Percentiles rank a stretch among this genome's conserved stretches.
Conservation (phyloP, 495 filamentous ascomycete genomes). For the Xylaria flabelliformis region DNA sequence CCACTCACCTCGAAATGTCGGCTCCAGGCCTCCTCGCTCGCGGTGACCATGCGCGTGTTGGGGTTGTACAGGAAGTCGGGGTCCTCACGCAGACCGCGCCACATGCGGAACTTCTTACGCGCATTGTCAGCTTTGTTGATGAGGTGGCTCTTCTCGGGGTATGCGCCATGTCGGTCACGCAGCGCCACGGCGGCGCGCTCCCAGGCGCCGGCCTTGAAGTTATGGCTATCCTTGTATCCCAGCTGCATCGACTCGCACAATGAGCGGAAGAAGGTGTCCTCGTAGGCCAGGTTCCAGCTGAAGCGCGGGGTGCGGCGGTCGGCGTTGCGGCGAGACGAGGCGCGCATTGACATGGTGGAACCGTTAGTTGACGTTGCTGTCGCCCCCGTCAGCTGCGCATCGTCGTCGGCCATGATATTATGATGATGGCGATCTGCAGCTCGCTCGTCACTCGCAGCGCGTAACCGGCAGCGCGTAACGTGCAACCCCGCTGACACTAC, state of each 20-base stretch:
- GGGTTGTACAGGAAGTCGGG: slow-evolving; percentile 56
- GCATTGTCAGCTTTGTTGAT: slow-evolving; percentile 63
- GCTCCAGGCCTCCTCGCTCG: slow-evolving; percentile 55
- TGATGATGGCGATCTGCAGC: background rate
- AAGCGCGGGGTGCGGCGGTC: slow-evolving; percentile 57
- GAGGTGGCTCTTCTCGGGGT: slow-evolving; percentile 57
- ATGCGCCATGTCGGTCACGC: slow-evolving; percentile 53
- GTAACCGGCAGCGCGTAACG: background rate
- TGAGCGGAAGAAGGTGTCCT: slow-evolving; percentile 58
- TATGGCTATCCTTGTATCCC: slow-evolving; percentile 56
- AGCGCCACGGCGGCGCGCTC: slow-evolving; percentile 55
- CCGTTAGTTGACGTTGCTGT: background rate
- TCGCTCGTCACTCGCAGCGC: background rate
- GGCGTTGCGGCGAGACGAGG: slow-evolving; percentile 40
- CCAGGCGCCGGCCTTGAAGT: slow-evolving; percentile 60
- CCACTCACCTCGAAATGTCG: slow-evolving; percentile 53
- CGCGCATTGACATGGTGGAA: slow-evolving; percentile 24
- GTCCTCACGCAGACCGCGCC: slow-evolving; percentile 57
- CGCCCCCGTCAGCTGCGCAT: slow-evolving; percentile 30
- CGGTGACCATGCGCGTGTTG: slow-evolving; percentile 50
- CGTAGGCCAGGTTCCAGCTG: slow-evolving; percentile 56
- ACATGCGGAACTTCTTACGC: slow-evolving; percentile 60
- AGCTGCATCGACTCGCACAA: slow-evolving; percentile 57
- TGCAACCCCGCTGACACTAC: background rate
- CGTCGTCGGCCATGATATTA: slow-evolving; percentile 23